A percentile compares a stretch with the other conserved stretches of the same genome.
Evolutionary conservation across 805 yeast genomes (phyloP).

Genomic region (Blastobotrys terrestris): DNA sequence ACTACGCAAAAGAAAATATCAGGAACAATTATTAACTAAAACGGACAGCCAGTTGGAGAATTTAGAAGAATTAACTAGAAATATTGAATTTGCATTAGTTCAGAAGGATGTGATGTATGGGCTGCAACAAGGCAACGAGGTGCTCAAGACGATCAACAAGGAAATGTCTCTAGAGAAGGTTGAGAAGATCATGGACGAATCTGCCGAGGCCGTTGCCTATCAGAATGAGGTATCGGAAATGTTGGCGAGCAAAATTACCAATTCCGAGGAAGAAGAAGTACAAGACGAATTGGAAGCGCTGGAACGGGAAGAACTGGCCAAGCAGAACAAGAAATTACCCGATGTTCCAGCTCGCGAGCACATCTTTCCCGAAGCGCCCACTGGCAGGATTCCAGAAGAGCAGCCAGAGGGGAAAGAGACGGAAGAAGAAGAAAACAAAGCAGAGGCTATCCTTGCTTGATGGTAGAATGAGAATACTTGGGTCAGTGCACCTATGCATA

Average conservation of each 20-base stretch:
- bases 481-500: no score
- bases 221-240: conserved; percentile 48
- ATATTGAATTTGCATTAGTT: conserved; percentile 79
- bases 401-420: conserved; percentile 6
- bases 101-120: conserved; percentile 83
- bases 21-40: conserved; percentile 60
- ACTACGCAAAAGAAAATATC: conserved; percentile 73
- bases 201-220: conserved; percentile 72
- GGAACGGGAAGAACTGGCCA: conserved; percentile 19
- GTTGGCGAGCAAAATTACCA: conserved; percentile 33
- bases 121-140: conserved; percentile 70
- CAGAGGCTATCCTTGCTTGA: conserved; percentile 15
- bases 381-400: conserved; percentile 2
- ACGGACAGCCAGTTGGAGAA: conserved; percentile 75
- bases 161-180: conserved; percentile 75
- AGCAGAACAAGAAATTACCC: conserved; percentile 6
- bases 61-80: conserved; percentile 54
- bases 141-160: conserved; percentile 64
- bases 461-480: no score
- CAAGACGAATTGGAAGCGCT: conserved; percentile 28
- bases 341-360: conserved; percentile 8
- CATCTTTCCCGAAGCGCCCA: conserved; percentile 6
- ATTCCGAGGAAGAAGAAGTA: conserved; percentile 31
- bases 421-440: conserved; percentile 8
- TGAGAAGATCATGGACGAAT: conserved; percentile 78